A percentile compares a stretch with the other conserved stretches of the same genome.
phyloP scores from a whole-genome alignment of 805 yeast species.

The Wickerhamiella spandovensis region DNA sequence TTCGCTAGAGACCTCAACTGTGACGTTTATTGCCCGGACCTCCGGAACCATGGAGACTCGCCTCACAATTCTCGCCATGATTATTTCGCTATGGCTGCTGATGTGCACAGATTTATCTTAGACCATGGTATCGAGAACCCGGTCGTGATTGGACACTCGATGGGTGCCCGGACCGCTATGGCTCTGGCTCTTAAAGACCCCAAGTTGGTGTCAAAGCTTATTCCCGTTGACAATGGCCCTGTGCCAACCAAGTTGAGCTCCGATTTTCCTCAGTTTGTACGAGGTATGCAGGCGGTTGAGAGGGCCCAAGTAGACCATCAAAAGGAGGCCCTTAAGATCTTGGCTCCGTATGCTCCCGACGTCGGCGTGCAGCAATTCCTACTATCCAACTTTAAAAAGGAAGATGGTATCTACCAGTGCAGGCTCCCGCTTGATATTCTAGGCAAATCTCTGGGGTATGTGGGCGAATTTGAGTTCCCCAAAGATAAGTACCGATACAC shows the following conservation, averaged over 20 bases:
- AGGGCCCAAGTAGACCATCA: conserved; percentile 32
- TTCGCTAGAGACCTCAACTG: conserved; percentile 25
- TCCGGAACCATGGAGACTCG: conserved; percentile 87
- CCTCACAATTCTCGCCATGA: conserved; percentile 64
- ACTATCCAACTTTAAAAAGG: conserved; percentile 48
- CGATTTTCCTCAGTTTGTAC: conserved; percentile 54
- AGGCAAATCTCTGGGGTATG: conserved; percentile 46
- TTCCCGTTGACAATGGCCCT: conserved; percentile 87
- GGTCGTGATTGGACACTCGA: conserved; percentile 31
- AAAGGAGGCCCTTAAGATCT: conserved; percentile 53
- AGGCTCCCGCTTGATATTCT: conserved; percentile 63
- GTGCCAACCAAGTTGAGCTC: conserved; percentile 45
- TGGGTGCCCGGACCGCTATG: conserved; percentile 92
- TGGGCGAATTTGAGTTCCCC: conserved; percentile 69
- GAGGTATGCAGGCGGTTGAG: conserved; percentile 46
- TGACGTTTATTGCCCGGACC: conserved; percentile 36
- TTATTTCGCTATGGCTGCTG: conserved; percentile 72
- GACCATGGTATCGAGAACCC: conserved; percentile 28
- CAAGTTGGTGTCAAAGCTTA: conserved; percentile 42
- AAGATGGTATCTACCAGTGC: conserved; percentile 28
- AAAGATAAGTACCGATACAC: conserved; percentile 40
- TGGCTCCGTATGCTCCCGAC: conserved; percentile 49
- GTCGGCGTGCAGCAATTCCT: conserved; percentile 61
- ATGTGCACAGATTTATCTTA: conserved; percentile 59
- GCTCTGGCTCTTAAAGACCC: conserved; percentile 62